Conservation (phyloP, 2,329 filamentous ascomycete species). For the Arthrobotrys sinensis region DNA sequence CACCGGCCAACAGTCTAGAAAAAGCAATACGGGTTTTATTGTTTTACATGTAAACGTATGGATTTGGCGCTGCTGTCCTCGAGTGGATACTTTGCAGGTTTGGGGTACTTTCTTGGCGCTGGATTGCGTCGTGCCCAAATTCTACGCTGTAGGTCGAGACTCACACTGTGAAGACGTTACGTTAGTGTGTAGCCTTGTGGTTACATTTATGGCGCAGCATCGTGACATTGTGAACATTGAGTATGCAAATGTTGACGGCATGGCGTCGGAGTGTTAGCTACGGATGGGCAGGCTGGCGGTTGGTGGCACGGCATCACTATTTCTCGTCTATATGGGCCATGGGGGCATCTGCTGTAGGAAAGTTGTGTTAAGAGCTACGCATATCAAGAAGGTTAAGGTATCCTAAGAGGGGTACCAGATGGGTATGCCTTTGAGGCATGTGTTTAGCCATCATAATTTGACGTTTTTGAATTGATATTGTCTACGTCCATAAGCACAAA, state of each 20-base stretch:
- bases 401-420: too few species aligned
- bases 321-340: too few species aligned
- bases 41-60: too few species aligned
- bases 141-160: too few species aligned
- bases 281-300: not conserved
- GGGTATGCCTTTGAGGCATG: not conserved
- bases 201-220: constrained; percentile 35
- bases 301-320: constrained; percentile 30
- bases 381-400: too few species aligned
- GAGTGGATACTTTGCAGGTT: too few species aligned
- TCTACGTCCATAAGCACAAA: constrained; percentile 6
- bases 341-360: too few species aligned
- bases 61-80: too few species aligned
- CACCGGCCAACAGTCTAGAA: not conserved
- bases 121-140: not conserved
- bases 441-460: not conserved
- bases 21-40: not conserved
- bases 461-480: constrained; percentile 1
- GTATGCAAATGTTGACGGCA: not conserved
- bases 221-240: not conserved
- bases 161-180: not conserved
- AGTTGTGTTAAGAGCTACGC: too few species aligned
- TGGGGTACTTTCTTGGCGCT: not conserved
- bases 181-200: constrained; percentile 6
- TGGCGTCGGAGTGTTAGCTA: not conserved